Evolutionary conservation across 495 filamentous ascomycete genomes (phyloP).

Genomic region (Talaromyces borbonicus): DNA sequence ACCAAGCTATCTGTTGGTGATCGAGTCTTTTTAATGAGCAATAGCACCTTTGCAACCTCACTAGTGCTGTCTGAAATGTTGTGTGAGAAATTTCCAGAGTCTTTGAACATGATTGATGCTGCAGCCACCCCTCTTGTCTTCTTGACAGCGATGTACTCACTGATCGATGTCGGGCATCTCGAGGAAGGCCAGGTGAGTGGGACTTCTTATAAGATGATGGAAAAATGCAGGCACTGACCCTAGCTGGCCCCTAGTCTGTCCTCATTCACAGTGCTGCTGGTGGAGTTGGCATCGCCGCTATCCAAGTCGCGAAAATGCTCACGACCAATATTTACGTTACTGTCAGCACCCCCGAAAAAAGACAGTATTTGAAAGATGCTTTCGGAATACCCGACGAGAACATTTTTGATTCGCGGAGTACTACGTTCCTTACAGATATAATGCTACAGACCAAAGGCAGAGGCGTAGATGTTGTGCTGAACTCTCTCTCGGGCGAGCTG

Average conservation of each 20-base stretch:
- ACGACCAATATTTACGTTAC: constrained; percentile 53
- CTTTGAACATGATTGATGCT: constrained; percentile 41
- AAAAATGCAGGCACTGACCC: no score
- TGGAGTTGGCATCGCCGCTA: constrained; percentile 53
- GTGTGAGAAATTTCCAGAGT: constrained; percentile 27
- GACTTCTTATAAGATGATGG: no score
- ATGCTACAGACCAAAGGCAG: constrained; percentile 12
- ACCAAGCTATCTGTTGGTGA: constrained; percentile 38
- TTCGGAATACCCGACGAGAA: constrained; percentile 30
- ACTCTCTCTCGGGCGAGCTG: constrained; percentile 31
- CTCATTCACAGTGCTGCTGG: constrained; percentile 53
- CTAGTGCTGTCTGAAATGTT: constrained; percentile 17
- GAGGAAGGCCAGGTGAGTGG: constrained; percentile 42
- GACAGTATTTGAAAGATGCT: constrained; percentile 23
- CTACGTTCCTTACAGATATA: constrained; percentile 21
- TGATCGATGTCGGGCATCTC: constrained; percentile 28
- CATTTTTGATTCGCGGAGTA: constrained; percentile 37
- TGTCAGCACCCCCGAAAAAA: constrained; percentile 40
- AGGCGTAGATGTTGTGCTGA: constrained; percentile 47
- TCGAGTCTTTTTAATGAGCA: constrained; percentile 40
- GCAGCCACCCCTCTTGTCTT: constrained; percentile 51
- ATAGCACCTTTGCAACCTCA: constrained; percentile 23
- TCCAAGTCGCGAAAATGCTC: constrained; percentile 44
- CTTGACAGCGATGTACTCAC: constrained; percentile 47
- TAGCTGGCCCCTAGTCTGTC: no score